Evolutionary conservation across 208 protist species (phyloP).

Genomic region (Leishmania turanica): DNA sequence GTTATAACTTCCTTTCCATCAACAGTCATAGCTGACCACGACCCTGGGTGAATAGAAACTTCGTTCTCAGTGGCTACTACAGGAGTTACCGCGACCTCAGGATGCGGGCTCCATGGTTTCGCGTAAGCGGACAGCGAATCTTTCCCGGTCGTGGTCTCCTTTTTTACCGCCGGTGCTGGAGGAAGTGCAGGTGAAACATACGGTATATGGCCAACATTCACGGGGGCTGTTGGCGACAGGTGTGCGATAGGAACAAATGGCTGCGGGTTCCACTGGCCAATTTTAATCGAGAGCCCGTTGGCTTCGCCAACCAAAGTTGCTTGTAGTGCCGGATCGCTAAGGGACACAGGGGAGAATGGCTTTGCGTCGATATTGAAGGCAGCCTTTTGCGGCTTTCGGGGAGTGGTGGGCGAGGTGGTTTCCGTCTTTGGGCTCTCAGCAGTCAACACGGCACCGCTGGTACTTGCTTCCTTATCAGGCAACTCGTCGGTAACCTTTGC

Average conservation of each 20-base stretch:
- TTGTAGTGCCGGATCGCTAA: slow-evolving; percentile 22
- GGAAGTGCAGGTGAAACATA: background rate
- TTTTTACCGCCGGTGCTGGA: background rate
- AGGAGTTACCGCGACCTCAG: slow-evolving; percentile 15
- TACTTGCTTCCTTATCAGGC: background rate
- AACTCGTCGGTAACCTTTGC: background rate
- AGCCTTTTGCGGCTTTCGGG: slow-evolving; percentile 20
- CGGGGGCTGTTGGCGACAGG: slow-evolving; percentile 10
- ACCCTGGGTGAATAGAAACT: slow-evolving; percentile 24
- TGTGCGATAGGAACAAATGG: slow-evolving; percentile 15
- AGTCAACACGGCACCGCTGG: background rate
- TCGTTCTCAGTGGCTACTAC: slow-evolving; percentile 23
- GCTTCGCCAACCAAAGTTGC: slow-evolving; percentile 10
- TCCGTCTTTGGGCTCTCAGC: slow-evolving; percentile 5
- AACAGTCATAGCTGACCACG: slow-evolving; percentile 14
- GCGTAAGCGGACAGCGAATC: slow-evolving; percentile 35
- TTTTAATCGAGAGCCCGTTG: slow-evolving; percentile 24
- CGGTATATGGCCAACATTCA: slow-evolving; percentile 6
- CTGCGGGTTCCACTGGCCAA: slow-evolving; percentile 23
- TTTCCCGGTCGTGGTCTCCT: slow-evolving; percentile 15
- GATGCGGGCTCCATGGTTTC: slow-evolving; percentile 40
- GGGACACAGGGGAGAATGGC: slow-evolving; percentile 22
- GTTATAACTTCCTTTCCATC: slow-evolving; percentile 32
- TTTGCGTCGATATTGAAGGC: slow-evolving; percentile 30
- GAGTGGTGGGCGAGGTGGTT: slow-evolving; percentile 6